Evolutionary conservation across 2,329 filamentous ascomycete genomes (phyloP), one percentile per base, ranked within the genome.

Genomic region (Pseudogymnoascus destructans): DNA sequence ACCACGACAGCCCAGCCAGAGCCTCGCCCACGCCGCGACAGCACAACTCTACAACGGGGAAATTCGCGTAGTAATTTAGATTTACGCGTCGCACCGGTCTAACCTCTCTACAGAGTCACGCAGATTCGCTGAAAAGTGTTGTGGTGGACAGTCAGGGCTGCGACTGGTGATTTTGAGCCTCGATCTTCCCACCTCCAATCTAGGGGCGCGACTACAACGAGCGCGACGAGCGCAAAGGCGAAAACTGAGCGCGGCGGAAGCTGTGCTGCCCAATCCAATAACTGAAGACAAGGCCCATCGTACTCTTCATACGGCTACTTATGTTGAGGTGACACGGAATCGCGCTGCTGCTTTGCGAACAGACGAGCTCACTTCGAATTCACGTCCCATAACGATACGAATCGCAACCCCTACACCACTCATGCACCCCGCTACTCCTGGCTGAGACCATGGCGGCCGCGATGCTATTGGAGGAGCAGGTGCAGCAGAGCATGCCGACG

Each of bases 51-150:
- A 66, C 62, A n/a, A 55, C 61, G 58, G 52, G 56, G 63, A 66
- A 64, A 65, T 56, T 36, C 59, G 57, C 59, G 58, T 58, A 64
- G 63, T 58, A 64, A 66, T 61, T 63, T 67, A 63, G 57, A 64
- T 66, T 59, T 63, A 69, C 67, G 67, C 66, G 67, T 68, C 66
- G 63, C 62, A 68, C 65, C 61, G 38, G 60, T 58, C 23, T 61
- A 54, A 52, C 59, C 62, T 42, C 62, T 62, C 13, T 62, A 60
- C 27, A 61, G 61, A 35, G 55, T 60, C 13, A 59, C 60, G 59
- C 52, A 13, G 27, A 25, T 55, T 17, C 1, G 3, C 52, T 23
- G 27, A 55, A 55, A 55, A n/a, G 42, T 27, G 42, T 49, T 49
- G 23, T 49, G 42, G 23, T 49, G 42, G 42, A 49, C n/a, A 27